phyloP scores from a whole-genome alignment of 1,284 basidiomycete genomes.

The Ustilago hordei region DNA sequence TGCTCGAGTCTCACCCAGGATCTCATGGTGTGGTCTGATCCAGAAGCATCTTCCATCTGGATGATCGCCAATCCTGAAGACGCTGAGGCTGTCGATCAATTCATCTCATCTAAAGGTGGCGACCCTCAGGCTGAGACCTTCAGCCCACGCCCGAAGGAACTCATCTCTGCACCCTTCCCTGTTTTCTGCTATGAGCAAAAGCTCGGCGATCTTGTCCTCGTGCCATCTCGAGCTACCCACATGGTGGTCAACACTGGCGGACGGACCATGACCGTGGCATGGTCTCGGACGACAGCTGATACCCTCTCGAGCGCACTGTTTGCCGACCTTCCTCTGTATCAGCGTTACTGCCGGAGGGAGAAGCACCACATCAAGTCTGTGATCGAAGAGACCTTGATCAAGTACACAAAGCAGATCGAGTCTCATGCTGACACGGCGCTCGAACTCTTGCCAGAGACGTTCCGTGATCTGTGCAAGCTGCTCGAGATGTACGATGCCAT shows the following conservation, averaged over 20 bases:
- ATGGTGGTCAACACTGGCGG: conserved; percentile 35
- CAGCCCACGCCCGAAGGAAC: conserved; percentile 27
- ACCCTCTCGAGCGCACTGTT: conserved; percentile 27
- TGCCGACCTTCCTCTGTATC: conserved; percentile 38
- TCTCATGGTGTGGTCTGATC: conserved; percentile 40
- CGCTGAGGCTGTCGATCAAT: conserved; percentile 21
- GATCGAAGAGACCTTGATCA: conserved; percentile 31
- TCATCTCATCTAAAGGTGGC: conserved; percentile 23
- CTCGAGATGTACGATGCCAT: conserved; percentile 43
- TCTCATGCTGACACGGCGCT: neutral
- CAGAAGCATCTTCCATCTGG: conserved; percentile 30
- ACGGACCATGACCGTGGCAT: conserved; percentile 30
- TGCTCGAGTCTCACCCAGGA: conserved; percentile 47
- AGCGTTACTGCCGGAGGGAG: conserved; percentile 39
- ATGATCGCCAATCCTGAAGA: conserved; percentile 23
- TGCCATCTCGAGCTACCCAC: conserved; percentile 32
- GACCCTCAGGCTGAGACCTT: conserved; percentile 17
- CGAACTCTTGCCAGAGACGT: neutral
- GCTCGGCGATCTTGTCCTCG: conserved; percentile 43
- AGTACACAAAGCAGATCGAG: conserved; percentile 14
- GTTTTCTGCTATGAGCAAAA: conserved; percentile 27
- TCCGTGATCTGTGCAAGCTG: conserved; percentile 28
- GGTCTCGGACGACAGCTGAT: conserved; percentile 37
- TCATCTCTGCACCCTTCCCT: conserved; percentile 25
- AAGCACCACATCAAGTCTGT: conserved; percentile 21